phyloP scores from a whole-genome alignment of 495 filamentous ascomycete species.

The Penicillium egyptiacum region DNA sequence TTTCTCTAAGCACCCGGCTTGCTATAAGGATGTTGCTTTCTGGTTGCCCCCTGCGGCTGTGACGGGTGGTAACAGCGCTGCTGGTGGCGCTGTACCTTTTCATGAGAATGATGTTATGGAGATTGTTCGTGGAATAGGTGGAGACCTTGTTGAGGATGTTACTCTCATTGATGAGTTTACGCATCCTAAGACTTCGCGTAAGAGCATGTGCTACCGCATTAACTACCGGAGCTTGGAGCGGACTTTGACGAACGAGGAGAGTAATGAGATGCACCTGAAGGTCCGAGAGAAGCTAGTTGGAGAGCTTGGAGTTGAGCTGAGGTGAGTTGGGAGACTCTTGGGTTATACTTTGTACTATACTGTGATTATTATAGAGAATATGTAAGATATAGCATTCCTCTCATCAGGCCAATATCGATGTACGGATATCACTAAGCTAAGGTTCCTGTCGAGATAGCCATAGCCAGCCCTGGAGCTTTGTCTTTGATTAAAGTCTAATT shows the following conservation, averaged over 20 bases:
- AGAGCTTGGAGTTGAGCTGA: constrained; percentile 76
- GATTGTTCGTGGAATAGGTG: constrained; percentile 74
- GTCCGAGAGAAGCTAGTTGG: constrained; percentile 62
- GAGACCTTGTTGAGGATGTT: constrained; percentile 86
- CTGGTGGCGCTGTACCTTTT: constrained; percentile 57
- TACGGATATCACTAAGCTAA: background rate
- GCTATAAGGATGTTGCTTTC: constrained; percentile 90
- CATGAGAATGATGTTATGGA: constrained; percentile 99
- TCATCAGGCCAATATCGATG: background rate
- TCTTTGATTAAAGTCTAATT: background rate
- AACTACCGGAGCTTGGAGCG: constrained; percentile 88
- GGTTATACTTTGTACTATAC: constrained; percentile 21
- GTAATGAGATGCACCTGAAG: constrained; percentile 70
- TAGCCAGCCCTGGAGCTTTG: background rate
- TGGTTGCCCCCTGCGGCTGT: constrained; percentile 65
- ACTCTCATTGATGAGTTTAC: constrained; percentile 77
- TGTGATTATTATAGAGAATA: constrained; percentile 10
- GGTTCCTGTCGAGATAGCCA: background rate
- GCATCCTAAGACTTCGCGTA: constrained; percentile 80
- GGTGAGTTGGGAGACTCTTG: constrained; percentile 43
- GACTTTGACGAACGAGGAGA: constrained; percentile 79
- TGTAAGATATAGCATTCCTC: constrained; percentile 25
- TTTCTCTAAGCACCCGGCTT: constrained; percentile 86
- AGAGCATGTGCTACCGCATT: constrained; percentile 87
- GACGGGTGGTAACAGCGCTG: constrained; percentile 45